Conservation (phyloP, 2,329 filamentous ascomycete species). For the Exophiala lecanii-corni region DNA sequence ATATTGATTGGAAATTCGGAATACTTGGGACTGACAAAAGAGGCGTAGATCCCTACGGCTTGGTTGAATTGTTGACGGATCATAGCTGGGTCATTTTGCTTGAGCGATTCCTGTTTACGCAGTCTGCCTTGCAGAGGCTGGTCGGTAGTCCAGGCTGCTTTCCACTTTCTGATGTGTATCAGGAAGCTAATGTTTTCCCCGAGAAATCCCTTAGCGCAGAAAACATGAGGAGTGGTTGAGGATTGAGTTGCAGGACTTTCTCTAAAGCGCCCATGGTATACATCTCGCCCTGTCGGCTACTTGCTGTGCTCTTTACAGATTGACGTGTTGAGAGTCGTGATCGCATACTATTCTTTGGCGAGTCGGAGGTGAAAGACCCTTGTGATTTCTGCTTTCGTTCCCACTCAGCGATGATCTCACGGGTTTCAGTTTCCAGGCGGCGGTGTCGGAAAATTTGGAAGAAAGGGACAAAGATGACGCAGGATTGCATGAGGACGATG, state of each 20-base stretch:
- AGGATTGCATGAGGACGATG: slow-evolving; percentile 59
- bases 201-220: slow-evolving; percentile 64
- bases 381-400: slow-evolving; percentile 32
- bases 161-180: slow-evolving; percentile 55
- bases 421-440: slow-evolving; percentile 32
- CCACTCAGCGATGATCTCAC: slow-evolving; percentile 37
- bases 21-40: slow-evolving; percentile 56
- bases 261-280: slow-evolving; percentile 61
- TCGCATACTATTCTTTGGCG: slow-evolving; percentile 27
- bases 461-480: slow-evolving; percentile 60
- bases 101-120: slow-evolving; percentile 25
- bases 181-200: slow-evolving; percentile 68
- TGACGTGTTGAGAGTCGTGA: slow-evolving; percentile 30
- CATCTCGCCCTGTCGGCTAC: slow-evolving; percentile 43
- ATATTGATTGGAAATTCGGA: slow-evolving; percentile 66
- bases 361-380: slow-evolving; percentile 30
- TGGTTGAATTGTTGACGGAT: slow-evolving; percentile 52
- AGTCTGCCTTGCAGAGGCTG: slow-evolving; percentile 11
- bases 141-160: slow-evolving; percentile 32
- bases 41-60: slow-evolving; percentile 58
- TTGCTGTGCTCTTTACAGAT: slow-evolving; percentile 35
- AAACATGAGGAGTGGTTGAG: slow-evolving; percentile 58
- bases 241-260: slow-evolving; percentile 54
- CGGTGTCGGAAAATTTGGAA: slow-evolving; percentile 48
- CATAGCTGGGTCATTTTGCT: slow-evolving; percentile 25